These are phyloP conservation scores for Raffaelea albimanens DNA, from an alignment of 2,329 filamentous ascomycete genomes.

Conservation along the genomic window DNA sequence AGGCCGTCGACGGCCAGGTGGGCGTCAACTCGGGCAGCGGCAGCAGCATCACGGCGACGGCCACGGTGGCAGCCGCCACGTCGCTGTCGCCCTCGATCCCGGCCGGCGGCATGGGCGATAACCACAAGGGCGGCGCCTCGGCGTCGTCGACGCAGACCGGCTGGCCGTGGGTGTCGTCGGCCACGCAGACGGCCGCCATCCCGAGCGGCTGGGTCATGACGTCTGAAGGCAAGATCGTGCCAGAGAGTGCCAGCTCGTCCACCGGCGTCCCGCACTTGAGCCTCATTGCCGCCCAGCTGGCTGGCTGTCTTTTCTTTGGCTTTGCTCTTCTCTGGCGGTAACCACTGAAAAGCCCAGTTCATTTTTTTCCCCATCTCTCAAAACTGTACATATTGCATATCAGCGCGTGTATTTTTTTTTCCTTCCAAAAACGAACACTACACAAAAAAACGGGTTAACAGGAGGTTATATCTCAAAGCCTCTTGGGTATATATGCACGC, in stretches of 20 bases:
- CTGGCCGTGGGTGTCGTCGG: slow-evolving; percentile 58
- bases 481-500: no score
- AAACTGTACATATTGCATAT: not conserved
- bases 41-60: slow-evolving; percentile 37
- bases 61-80: slow-evolving; percentile 54
- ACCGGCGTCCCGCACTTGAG: slow-evolving; percentile 27
- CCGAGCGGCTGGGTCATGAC: slow-evolving; percentile 77
- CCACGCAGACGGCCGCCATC: slow-evolving; percentile 45
- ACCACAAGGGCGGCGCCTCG: slow-evolving; percentile 20
- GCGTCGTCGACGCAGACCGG: slow-evolving; percentile 47
- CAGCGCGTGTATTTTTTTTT: not conserved
- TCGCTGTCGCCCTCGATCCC: slow-evolving; percentile 57
- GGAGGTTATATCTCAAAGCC: no score
- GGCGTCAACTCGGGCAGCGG: slow-evolving; percentile 56
- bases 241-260: slow-evolving; percentile 42
- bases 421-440: no score
- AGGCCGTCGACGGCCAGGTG: slow-evolving; percentile 67
- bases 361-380: not conserved
- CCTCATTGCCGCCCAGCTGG: slow-evolving; percentile 37
- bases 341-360: no score
- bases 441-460: no score
- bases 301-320: slow-evolving; percentile 28
- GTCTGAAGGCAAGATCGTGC: slow-evolving; percentile 68
- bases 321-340: slow-evolving; percentile 3
- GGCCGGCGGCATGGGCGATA: slow-evolving; percentile 52